Percentiles rank a stretch among this genome's conserved stretches.
Evolutionary conservation across 1,284 basidiomycete genomes (phyloP).

Genomic region (Lentinus polychrous): DNA sequence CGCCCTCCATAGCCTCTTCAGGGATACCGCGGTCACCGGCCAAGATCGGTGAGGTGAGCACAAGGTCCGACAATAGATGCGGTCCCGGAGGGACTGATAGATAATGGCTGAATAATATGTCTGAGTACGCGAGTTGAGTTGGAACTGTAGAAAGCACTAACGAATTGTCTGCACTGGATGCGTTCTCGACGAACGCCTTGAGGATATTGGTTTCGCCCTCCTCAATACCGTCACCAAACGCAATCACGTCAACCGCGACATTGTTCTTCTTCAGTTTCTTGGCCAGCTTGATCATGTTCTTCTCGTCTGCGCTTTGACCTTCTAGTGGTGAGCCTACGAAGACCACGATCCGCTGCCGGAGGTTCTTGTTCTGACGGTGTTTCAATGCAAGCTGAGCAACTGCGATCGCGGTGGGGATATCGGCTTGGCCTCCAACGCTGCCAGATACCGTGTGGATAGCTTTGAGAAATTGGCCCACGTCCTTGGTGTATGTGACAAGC

Average conservation of each 20-base stretch:
- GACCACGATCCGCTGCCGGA: constrained; percentile 90
- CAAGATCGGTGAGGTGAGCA: constrained; percentile 80
- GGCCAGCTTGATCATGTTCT: constrained; percentile 79
- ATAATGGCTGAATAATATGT: constrained; percentile 56
- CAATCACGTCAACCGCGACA: constrained; percentile 89
- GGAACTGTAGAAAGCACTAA: constrained; percentile 29
- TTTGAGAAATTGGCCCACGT: constrained; percentile 86
- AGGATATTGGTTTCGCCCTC: constrained; percentile 60
- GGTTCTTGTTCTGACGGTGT: constrained; percentile 97
- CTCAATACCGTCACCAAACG: constrained; percentile 71
- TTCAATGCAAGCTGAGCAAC: constrained; percentile 96
- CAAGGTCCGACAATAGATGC: constrained; percentile 78
- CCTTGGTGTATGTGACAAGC: constrained; percentile 91
- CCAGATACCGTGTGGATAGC: constrained; percentile 67
- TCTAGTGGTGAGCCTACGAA: constrained; percentile 88
- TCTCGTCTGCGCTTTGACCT: constrained; percentile 61
- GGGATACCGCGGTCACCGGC: constrained; percentile 74
- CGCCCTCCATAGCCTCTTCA: constrained; percentile 51
- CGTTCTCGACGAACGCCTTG: constrained; percentile 71
- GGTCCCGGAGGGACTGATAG: constrained; percentile 75
- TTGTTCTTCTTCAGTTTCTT: constrained; percentile 99
- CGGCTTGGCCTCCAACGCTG: constrained; percentile 74
- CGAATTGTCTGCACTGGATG: constrained; percentile 79
- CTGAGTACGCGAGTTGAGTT: not conserved
- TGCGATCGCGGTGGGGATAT: constrained; percentile 86